Evolutionary conservation across 2,329 filamentous ascomycete genomes (phyloP).

Genomic region (Zymoseptoria tritici): DNA sequence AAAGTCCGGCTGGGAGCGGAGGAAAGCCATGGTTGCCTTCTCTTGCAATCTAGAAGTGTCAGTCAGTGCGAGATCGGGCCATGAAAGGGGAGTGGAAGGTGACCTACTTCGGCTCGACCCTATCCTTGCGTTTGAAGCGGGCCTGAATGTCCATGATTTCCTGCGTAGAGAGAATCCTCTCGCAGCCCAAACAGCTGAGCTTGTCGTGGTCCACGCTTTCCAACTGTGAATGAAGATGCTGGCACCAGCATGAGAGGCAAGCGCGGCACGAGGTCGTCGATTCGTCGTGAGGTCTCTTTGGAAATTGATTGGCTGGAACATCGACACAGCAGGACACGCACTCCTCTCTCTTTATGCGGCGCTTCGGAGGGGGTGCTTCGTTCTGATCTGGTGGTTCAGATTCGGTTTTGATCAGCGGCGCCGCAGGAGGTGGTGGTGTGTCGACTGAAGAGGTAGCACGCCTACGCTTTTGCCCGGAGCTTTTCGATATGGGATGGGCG

Average conservation of each 20-base stretch:
- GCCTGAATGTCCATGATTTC: not conserved
- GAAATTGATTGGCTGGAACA: not conserved
- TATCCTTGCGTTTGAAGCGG: not conserved
- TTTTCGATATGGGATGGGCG: too few species aligned
- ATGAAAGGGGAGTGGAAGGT: not conserved
- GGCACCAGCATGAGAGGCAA: slow-evolving; percentile 2
- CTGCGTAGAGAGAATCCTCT: not conserved
- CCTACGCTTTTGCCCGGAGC: too few species aligned
- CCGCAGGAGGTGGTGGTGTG: too few species aligned
- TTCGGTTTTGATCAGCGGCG: too few species aligned
- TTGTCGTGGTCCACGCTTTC: slow-evolving; percentile 3
- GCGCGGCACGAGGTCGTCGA: not conserved
- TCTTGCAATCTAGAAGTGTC: slow-evolving; percentile 2
- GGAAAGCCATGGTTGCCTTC: slow-evolving; percentile 4
- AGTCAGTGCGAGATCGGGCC: not conserved
- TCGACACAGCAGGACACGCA: slow-evolving; percentile 1
- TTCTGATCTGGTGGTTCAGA: too few species aligned
- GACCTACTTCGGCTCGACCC: slow-evolving; percentile 1
- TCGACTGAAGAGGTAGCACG: too few species aligned
- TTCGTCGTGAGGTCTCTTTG: not conserved
- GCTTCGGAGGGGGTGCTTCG: not conserved
- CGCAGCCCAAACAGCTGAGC: slow-evolving; percentile 1
- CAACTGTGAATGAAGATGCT: slow-evolving; percentile 1
- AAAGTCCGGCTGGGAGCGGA: slow-evolving; percentile 1
- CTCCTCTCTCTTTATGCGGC: not conserved